Base-by-base conservation (phyloP, 2,329 filamentous ascomycete genomes). In the Colletotrichum ledebouriae region DNA sequence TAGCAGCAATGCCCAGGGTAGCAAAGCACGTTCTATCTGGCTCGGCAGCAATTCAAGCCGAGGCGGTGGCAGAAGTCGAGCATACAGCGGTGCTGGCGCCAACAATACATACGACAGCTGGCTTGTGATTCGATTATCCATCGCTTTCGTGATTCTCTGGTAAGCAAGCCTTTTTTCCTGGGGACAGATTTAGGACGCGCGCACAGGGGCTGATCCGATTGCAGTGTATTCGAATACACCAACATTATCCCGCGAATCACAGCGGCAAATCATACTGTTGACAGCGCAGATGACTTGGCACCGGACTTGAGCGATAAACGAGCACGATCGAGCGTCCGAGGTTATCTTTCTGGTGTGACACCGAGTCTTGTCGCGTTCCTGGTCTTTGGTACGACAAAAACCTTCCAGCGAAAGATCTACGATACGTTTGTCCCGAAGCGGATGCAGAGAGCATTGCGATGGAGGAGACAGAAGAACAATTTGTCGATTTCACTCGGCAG, bases 21-120 rank as follows among this genome's bases (percentile, higher is more conserved):
- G 61, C 61, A 68, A 69, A 20, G 11, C 66, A 4, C 61, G 62
- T 3, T 69, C 66, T 2, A 6, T 44, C 10, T 69, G 66, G 66
- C 41, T 50, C 2, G 55, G 55, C 4, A 69, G 41, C 44, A 47
- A 4, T 6, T 59, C 65, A 20, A 59, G 61, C 20, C 65, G 65
- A 2, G 60, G 59, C n/a, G 64, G 64, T 13, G 61, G 42, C 4
- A 41, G 56, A 22, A 69, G 61, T 39, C 47, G 49, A 20, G 72
- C 72, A 29, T 71, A 62, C 52, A 66, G 63, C 22, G 57, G 44
- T 29, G 52, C 49, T 47, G 71, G 53, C 44, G 59, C 60, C 52
- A 55, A 65, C 53, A 78, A 75, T 17, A 82, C 83, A 11, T 85
- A 84, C 69, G 82, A 85, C 70, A 77, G 74, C 44, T 84, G 81